Conservation (phyloP, 2,329 filamentous ascomycete species). For the Xylariaceae sp. region DNA sequence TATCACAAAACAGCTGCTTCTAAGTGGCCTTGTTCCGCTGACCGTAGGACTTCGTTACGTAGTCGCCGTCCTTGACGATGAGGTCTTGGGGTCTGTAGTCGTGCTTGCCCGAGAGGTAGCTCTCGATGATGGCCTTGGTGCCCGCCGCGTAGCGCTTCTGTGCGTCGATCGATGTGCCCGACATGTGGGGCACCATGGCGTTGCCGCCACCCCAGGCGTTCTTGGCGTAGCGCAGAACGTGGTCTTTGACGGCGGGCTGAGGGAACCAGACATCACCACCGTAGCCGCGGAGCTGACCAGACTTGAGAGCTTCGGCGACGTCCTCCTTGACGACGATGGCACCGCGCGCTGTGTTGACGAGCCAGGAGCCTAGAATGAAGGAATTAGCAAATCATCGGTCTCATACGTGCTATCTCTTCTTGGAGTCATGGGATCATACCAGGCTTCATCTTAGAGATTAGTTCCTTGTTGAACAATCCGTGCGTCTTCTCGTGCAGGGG, state of each 20-base stretch:
- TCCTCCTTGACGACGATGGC: constrained; percentile 99
- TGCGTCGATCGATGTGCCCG: constrained; percentile 95
- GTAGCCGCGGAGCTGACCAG: constrained; percentile 85
- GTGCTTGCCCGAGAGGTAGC: constrained; percentile 79
- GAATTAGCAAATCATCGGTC: constrained; percentile 1
- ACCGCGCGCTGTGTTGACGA: constrained; percentile 97
- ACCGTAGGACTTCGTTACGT: constrained; percentile 91
- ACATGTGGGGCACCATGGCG: constrained; percentile 99
- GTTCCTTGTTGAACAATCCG: constrained; percentile 96
- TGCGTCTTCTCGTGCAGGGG: constrained; percentile 97
- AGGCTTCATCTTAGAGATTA: constrained; percentile 98
- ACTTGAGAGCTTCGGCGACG: constrained; percentile 87
- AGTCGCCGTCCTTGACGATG: constrained; percentile 85
- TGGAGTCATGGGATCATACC: constrained; percentile 44
- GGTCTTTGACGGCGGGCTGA: constrained; percentile 89
- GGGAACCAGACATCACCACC: constrained; percentile 94
- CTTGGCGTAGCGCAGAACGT: constrained; percentile 86
- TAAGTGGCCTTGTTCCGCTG: constrained; percentile 51
- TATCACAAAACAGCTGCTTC: no score
- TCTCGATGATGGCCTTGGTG: constrained; percentile 83
- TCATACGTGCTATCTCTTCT: no score
- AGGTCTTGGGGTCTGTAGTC: constrained; percentile 90
- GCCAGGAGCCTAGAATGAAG: constrained; percentile 65
- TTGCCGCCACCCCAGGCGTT: constrained; percentile 96
- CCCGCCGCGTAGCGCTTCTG: constrained; percentile 88